Evolutionary conservation across 208 protist genomes (phyloP).

Genomic region (Trichomonas gallinae): DNA sequence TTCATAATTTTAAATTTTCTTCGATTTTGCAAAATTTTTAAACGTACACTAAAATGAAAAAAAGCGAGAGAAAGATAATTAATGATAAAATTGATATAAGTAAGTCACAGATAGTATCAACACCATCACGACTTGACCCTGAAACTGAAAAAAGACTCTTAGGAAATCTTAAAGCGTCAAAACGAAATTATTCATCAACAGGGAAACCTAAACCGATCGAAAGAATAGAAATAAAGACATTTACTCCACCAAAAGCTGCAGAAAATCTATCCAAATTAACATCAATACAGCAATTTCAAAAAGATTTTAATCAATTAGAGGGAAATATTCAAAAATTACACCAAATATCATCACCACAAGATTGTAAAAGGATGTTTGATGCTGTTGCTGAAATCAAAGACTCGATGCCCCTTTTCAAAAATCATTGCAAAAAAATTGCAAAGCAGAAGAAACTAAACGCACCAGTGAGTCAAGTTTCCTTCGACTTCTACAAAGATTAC

Average conservation of each 20-base stretch:
- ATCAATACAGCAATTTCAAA: constrained; percentile 3
- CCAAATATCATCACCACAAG: background rate
- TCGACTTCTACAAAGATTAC: background rate
- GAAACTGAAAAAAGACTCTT: background rate
- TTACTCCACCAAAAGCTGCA: background rate
- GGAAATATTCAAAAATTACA: background rate
- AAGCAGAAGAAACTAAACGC: background rate
- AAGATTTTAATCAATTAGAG: background rate
- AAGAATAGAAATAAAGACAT: background rate
- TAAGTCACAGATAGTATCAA: background rate
- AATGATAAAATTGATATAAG: too few relatives aligned
- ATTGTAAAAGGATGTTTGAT: background rate
- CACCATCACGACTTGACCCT: background rate
- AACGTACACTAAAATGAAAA: too few relatives aligned
- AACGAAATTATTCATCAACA: background rate
- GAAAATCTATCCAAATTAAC: background rate
- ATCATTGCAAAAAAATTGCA: background rate
- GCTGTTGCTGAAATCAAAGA: background rate
- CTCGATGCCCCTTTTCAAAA: background rate
- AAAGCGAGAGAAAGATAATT: too few relatives aligned
- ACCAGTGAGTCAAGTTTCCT: background rate
- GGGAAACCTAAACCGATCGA: background rate
- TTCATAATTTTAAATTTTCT: too few relatives aligned
- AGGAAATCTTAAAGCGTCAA: background rate
- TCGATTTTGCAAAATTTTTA: too few relatives aligned